Percentiles rank a stretch among this genome's conserved stretches.
These are phyloP conservation scores for Aspergillus biplanus DNA, from an alignment of 495 filamentous ascomycete species.

Conservation along the genomic window DNA sequence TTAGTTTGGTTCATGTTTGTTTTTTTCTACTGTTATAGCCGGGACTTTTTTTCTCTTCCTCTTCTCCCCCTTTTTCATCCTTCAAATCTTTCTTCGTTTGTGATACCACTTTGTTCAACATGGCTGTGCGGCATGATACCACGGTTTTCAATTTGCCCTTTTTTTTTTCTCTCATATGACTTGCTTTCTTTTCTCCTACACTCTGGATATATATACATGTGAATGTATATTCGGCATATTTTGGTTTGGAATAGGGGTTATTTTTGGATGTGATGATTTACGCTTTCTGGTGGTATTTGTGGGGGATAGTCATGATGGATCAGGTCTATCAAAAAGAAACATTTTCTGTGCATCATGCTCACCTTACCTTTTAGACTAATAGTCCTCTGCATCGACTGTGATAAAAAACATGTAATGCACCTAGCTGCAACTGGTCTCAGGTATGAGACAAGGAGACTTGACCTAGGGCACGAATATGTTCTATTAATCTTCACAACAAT, in stretches of 20 bases:
- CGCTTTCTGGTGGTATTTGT: conserved; percentile 14
- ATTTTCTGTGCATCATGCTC: background rate
- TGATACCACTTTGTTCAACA: conserved; percentile 54
- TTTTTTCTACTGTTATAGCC: conserved; percentile 14
- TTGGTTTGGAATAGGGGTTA: background rate
- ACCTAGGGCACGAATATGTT: no score
- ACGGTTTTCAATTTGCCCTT: conserved; percentile 29
- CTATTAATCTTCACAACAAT: no score
- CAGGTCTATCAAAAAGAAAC: conserved; percentile 1
- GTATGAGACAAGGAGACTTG: no score
- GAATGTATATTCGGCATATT: conserved; percentile 2
- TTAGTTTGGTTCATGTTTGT: conserved; percentile 8
- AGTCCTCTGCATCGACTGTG: no score
- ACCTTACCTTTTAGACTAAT: no score
- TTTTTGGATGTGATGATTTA: conserved; percentile 16
- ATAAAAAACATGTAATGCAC: no score
- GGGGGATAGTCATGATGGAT: conserved; percentile 12
- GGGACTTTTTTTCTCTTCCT: conserved; percentile 13
- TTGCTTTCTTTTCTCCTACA: conserved; percentile 15
- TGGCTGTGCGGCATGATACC: conserved; percentile 48
- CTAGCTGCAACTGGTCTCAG: no score
- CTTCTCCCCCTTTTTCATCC: conserved; percentile 14
- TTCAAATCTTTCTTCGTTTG: conserved; percentile 19
- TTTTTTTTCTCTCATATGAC: conserved; percentile 19
- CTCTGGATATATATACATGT: conserved; percentile 11